Evolutionary conservation across 257 asterid genomes (phyloP).

Genomic region (Galeopsis tetrahit): DNA sequence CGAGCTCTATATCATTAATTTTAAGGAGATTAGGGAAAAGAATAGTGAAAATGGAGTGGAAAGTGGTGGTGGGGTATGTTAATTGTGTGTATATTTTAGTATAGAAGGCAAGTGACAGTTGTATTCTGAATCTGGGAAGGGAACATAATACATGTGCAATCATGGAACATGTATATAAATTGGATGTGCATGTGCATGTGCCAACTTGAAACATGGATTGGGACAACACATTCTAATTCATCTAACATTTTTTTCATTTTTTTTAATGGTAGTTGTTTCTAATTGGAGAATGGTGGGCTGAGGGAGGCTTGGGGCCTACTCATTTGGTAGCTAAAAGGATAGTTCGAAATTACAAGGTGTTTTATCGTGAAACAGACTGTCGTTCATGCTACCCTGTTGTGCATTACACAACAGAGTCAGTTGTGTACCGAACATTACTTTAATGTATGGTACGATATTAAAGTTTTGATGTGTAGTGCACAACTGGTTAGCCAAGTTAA

Average conservation of each 20-base stretch:
- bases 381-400: too few relatives aligned
- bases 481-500: too few relatives aligned
- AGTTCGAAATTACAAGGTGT: background rate
- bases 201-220: slow-evolving; percentile 46
- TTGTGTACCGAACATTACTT: too few relatives aligned
- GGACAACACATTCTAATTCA: slow-evolving; percentile 36
- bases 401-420: too few relatives aligned
- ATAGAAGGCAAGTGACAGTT: slow-evolving; percentile 61
- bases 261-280: slow-evolving; percentile 7
- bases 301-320: background rate
- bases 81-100: slow-evolving; percentile 44
- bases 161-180: slow-evolving; percentile 34
- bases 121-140: slow-evolving; percentile 54
- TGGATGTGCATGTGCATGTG: slow-evolving; percentile 58
- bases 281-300: background rate
- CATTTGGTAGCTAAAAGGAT: background rate
- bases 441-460: too few relatives aligned
- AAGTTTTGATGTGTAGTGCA: too few relatives aligned
- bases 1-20: too few relatives aligned
- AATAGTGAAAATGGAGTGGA: slow-evolving; percentile 26
- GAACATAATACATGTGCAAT: slow-evolving; percentile 83
- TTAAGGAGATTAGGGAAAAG: background rate
- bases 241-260: slow-evolving; percentile 13
- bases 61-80: slow-evolving; percentile 27
- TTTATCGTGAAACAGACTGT: background rate